Evolutionary conservation across 2,329 filamentous ascomycete species (phyloP).

Genomic region (Pyrenophora seminiperda): DNA sequence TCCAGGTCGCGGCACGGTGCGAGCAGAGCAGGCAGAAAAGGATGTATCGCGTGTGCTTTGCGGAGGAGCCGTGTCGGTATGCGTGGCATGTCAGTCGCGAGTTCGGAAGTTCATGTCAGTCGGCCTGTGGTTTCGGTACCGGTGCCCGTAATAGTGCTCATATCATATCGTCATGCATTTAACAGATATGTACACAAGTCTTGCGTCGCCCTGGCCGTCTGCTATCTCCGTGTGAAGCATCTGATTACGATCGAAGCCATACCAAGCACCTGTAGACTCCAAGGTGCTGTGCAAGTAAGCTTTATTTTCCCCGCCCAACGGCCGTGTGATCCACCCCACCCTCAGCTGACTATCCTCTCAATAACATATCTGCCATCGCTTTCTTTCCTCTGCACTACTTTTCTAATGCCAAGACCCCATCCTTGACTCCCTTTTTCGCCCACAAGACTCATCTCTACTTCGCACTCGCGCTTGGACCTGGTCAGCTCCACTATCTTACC

Average conservation of each 20-base stretch:
- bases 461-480: slow-evolving; percentile 70
- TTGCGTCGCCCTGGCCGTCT: too few species aligned
- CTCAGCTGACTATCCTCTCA: slow-evolving; percentile 56
- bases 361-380: slow-evolving; percentile 72
- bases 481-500: slow-evolving; percentile 70
- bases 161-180: neutral
- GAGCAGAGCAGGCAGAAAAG: slow-evolving; percentile 65
- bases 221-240: too few species aligned
- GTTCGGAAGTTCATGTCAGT: neutral
- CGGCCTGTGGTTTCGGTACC: slow-evolving; percentile 4
- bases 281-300: slow-evolving; percentile 8
- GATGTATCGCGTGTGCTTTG: slow-evolving; percentile 59
- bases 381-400: slow-evolving; percentile 79
- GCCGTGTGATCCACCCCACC: slow-evolving; percentile 5
- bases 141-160: too few species aligned
- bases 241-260: neutral
- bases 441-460: slow-evolving; percentile 77
- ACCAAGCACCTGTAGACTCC: neutral
- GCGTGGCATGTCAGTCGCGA: slow-evolving; percentile 56
- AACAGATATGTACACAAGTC: too few species aligned
- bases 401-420: slow-evolving; percentile 85
- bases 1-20: slow-evolving; percentile 65
- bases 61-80: slow-evolving; percentile 63
- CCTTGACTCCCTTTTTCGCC: slow-evolving; percentile 71
- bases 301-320: slow-evolving; percentile 12